phyloP scores from a whole-genome alignment of 768 basidiomycete genomes.

The Mycena pura region DNA sequence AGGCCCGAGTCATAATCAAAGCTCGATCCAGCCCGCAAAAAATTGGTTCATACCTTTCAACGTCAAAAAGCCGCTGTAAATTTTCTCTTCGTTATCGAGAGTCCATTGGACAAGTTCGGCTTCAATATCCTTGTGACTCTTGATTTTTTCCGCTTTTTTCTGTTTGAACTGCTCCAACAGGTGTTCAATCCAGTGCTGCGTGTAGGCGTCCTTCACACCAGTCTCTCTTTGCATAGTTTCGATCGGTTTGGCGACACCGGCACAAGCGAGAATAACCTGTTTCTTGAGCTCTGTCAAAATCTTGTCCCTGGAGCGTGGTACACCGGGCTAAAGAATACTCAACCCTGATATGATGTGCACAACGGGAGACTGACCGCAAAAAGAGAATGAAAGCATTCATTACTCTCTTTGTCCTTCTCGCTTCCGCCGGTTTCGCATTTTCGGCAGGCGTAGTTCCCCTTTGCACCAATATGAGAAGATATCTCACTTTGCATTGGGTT shows the following conservation, averaged over 20 bases:
- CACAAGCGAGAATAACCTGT: constrained; percentile 40
- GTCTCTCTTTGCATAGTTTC: constrained; percentile 35
- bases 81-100: constrained; percentile 22
- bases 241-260: constrained; percentile 38
- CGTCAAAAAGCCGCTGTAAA: constrained; percentile 41
- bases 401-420: constrained; percentile 36
- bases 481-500: constrained; percentile 49
- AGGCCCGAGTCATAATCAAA: too few species aligned
- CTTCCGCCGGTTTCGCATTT: constrained; percentile 47
- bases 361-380: constrained; percentile 41
- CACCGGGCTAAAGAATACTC: not conserved
- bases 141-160: constrained; percentile 29
- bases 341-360: not conserved
- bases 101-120: constrained; percentile 38
- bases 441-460: constrained; percentile 48
- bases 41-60: constrained; percentile 38
- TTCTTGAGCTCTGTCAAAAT: constrained; percentile 32
- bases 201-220: constrained; percentile 48
- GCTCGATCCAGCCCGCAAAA: too few species aligned
- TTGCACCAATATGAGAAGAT: constrained; percentile 46
- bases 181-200: constrained; percentile 45
- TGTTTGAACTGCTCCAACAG: constrained; percentile 32
- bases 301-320: constrained; percentile 26
- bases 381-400: constrained; percentile 42
- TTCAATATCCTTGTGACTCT: constrained; percentile 27